These are phyloP conservation scores for Nemania abortiva DNA, from an alignment of 2,329 filamentous ascomycete species.

Conservation along the genomic window DNA sequence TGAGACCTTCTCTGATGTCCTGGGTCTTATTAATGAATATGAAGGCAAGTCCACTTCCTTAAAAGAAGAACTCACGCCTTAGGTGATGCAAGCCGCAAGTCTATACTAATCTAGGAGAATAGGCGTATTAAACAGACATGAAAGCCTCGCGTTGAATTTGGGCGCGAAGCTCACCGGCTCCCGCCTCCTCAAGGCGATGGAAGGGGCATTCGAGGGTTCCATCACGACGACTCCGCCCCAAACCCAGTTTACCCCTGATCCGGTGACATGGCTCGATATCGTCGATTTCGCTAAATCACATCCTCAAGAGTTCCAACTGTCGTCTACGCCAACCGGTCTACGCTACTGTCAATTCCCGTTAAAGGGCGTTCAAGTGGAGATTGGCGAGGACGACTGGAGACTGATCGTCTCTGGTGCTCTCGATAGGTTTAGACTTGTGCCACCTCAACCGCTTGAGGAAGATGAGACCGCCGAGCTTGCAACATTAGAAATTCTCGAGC, in stretches of 20 bases:
- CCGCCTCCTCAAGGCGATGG: slow-evolving; percentile 86
- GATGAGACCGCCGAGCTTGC: slow-evolving; percentile 88
- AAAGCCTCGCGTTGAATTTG: slow-evolving; percentile 87
- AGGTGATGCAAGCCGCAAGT: background rate
- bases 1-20: slow-evolving; percentile 79
- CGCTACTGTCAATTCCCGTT: slow-evolving; percentile 85
- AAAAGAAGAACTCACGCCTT: slow-evolving; percentile 12
- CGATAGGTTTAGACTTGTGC: slow-evolving; percentile 78
- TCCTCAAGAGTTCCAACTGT: slow-evolving; percentile 80
- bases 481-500: slow-evolving; percentile 85
- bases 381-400: slow-evolving; percentile 88
- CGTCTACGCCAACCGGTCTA: slow-evolving; percentile 74
- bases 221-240: slow-evolving; percentile 68
- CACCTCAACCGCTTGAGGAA: slow-evolving; percentile 83
- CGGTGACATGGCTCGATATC: slow-evolving; percentile 85
- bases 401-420: slow-evolving; percentile 85
- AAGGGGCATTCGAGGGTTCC: slow-evolving; percentile 85
- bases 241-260: slow-evolving; percentile 66
- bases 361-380: slow-evolving; percentile 84
- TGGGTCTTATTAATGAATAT: slow-evolving; percentile 81
- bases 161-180: slow-evolving; percentile 86
- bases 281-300: slow-evolving; percentile 86
- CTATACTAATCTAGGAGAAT: slow-evolving; percentile 37
- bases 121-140: slow-evolving; percentile 84
- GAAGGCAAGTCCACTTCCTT: slow-evolving; percentile 63